These are phyloP conservation scores for Podosphaera aphanis DNA, from an alignment of 2,329 filamentous ascomycete genomes.

Conservation along the genomic window DNA sequence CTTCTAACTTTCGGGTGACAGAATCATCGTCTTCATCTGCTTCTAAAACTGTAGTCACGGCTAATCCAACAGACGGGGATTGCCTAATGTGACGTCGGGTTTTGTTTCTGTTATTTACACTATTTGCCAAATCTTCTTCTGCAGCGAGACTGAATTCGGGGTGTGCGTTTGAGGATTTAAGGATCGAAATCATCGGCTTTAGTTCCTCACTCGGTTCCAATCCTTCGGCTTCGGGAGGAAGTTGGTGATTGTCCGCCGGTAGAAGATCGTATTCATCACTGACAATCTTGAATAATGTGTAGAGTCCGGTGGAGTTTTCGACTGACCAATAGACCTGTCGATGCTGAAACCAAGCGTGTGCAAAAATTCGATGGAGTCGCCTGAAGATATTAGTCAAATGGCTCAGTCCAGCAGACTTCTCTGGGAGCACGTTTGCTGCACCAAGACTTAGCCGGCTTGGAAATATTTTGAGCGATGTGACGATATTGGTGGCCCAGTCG, in stretches of 20 bases:
- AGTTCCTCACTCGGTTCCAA: slow-evolving; percentile 32
- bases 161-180: slow-evolving; percentile 16
- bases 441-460: slow-evolving; percentile 40
- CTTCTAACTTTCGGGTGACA: slow-evolving; percentile 23
- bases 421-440: slow-evolving; percentile 24
- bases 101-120: slow-evolving; percentile 33
- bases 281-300: slow-evolving; percentile 90
- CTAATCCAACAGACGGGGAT: slow-evolving; percentile 55
- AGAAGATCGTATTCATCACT: slow-evolving; percentile 81
- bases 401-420: slow-evolving; percentile 42
- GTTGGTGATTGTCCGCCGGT: slow-evolving; percentile 83
- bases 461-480: slow-evolving; percentile 88
- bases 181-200: slow-evolving; percentile 15
- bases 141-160: slow-evolving; percentile 16
- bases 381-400: slow-evolving; percentile 90
- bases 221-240: slow-evolving; percentile 80
- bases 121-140: slow-evolving; percentile 27
- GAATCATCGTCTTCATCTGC: slow-evolving; percentile 51
- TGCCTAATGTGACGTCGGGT: slow-evolving; percentile 63
- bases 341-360: slow-evolving; percentile 97
- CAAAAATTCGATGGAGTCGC: slow-evolving; percentile 85
- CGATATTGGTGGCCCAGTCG: slow-evolving; percentile 87
- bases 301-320: slow-evolving; percentile 73
- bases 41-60: slow-evolving; percentile 62
- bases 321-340: slow-evolving; percentile 86